Base-by-base conservation (phyloP, 2,329 filamentous ascomycete species). In the Penicillium concentricum region DNA sequence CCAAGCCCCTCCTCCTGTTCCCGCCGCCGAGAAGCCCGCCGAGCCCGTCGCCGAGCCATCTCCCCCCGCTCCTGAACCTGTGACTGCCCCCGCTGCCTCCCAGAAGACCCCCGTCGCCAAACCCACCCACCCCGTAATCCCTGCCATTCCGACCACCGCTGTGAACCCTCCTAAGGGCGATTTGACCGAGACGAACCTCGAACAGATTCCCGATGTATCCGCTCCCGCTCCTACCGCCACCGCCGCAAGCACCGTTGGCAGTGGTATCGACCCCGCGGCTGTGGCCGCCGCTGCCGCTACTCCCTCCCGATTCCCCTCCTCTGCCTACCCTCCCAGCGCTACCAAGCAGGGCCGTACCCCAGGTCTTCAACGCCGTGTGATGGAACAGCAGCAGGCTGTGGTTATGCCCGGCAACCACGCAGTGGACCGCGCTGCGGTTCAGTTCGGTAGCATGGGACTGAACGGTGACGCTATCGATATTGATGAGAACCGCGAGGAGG, bases 371-470 rank as follows among this genome's bases (percentile, higher is more conserved):
- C 87, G 93, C 64, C 89, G 91, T 68, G 84, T 97, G 52, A 82
- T 96, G 69, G 92, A 97, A 68, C 94, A 99, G 73, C 92, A 96
- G 75, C 94, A 99, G 78, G 91, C 94, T 57, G 94, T 99, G 39
- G 92, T 96, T 63, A 97, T 99, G 93, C 94, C 94, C 44, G 92
- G 91, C 58, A 96, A 97, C 79, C 92, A 94, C 65, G 92, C 94
- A 51, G 89, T 99, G 28, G 93, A 97, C 73, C 88, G 92, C 67
- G 86, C 93, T 64, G 90, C 92, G 48, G 92, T 99, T 47, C 93
- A 97, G 72, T 99, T 99, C 73, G 94, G 94, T 61, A 95, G 92
- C 74, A 91, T 99, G 81, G 95, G 89, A 70, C 76, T 99, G 69
- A 92, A 90, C 71, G 92, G 87, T 51, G 84, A 84, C 59, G 71